A percentile compares a stretch with the other conserved stretches of the same genome.
Conservation (phyloP, 1,284 basidiomycete species). For the Lignosus rhinocerotis region DNA sequence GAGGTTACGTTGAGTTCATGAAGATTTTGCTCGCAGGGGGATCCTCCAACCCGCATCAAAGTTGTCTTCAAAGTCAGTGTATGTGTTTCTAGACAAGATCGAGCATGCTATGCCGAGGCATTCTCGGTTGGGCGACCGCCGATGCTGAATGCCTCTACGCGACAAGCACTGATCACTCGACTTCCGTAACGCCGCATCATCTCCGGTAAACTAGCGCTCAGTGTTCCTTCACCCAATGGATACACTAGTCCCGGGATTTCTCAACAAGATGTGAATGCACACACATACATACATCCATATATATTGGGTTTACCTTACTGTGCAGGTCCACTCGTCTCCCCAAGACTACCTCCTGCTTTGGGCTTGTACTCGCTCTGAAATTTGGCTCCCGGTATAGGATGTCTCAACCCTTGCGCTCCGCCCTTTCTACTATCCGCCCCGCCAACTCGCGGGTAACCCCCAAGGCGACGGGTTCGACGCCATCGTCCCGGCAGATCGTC, state of each 20-base stretch:
- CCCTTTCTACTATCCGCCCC: constrained; percentile 1
- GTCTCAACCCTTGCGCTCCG: constrained; percentile 6
- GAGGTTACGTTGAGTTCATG: not conserved
- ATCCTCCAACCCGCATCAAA: too few relatives aligned
- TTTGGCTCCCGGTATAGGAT: not conserved
- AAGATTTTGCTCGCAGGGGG: too few relatives aligned
- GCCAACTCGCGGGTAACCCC: not conserved
- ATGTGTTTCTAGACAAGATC: too few relatives aligned
- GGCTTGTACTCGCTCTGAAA: too few relatives aligned
- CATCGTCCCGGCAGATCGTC: constrained; percentile 1
- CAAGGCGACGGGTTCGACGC: not conserved
- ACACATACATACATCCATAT: not conserved
- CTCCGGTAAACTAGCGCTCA: constrained; percentile 7
- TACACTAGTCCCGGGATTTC: not conserved
- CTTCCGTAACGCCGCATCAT: constrained; percentile 13
- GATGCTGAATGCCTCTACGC: not conserved
- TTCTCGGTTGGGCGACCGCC: not conserved
- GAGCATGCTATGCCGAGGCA: not conserved
- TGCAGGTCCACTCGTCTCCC: constrained; percentile 1
- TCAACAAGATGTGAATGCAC: not conserved
- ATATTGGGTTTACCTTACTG: not conserved
- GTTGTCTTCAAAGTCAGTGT: too few relatives aligned
- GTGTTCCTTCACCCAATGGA: not conserved
- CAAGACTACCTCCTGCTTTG: too few relatives aligned
- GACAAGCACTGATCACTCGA: not conserved